Percentiles rank a stretch among this genome's conserved stretches.
These are phyloP conservation scores for Phaffia australis DNA, from an alignment of 768 basidiomycete genomes.

Conservation along the genomic window DNA sequence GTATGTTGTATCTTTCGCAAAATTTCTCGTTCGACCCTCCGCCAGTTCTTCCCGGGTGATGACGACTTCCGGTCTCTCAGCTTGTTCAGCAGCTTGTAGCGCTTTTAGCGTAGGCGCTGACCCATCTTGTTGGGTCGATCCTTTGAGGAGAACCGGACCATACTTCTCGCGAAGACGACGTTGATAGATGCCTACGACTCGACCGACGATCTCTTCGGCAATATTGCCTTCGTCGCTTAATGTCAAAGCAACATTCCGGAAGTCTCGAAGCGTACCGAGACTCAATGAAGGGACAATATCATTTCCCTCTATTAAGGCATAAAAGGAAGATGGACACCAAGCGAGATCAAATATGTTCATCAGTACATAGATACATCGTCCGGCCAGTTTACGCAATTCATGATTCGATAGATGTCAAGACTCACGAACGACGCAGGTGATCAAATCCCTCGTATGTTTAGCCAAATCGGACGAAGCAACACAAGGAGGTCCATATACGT, in stretches of 20 bases:
- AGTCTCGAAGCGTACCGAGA: constrained; percentile 32
- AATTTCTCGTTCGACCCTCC: constrained; percentile 28
- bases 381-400: too few species aligned
- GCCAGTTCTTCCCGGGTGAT: constrained; percentile 27
- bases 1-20: constrained; percentile 29
- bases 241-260: constrained; percentile 38
- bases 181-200: constrained; percentile 35
- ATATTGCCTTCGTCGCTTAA: constrained; percentile 37
- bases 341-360: too few species aligned
- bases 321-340: not conserved
- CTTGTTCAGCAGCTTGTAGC: constrained; percentile 4
- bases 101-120: constrained; percentile 9
- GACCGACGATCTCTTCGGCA: constrained; percentile 39
- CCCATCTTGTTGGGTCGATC: not conserved
- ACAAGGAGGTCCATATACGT: constrained; percentile 34
- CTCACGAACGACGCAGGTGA: constrained; percentile 35
- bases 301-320: constrained; percentile 15
- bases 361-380: too few species aligned
- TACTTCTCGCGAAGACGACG: constrained; percentile 28
- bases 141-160: not conserved
- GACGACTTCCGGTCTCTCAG: constrained; percentile 23
- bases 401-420: constrained; percentile 36
- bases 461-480: constrained; percentile 38
- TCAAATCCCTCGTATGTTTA: constrained; percentile 35
- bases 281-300: constrained; percentile 24